Evolutionary conservation across 2,329 filamentous ascomycete species (phyloP).

Genomic region (Paecilomyces formosus): DNA sequence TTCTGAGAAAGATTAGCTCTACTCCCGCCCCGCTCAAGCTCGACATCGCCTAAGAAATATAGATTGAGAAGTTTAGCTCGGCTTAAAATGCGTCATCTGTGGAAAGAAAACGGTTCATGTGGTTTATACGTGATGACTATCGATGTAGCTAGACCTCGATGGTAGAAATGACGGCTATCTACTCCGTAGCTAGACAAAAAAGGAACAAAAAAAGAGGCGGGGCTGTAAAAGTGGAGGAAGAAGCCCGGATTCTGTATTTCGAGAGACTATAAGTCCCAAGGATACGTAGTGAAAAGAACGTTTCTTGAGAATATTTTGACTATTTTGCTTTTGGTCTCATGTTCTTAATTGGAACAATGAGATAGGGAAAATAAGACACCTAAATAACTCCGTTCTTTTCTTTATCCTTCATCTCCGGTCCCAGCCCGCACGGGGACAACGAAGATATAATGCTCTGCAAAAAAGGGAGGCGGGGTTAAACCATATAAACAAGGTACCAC

Average conservation of each 20-base stretch:
- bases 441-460: not conserved
- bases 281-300: not conserved
- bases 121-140: no score
- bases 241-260: not conserved
- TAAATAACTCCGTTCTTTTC: not conserved
- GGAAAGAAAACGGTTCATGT: no score
- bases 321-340: not conserved
- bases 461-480: not conserved
- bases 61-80: no score
- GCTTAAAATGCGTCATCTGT: no score
- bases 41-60: no score
- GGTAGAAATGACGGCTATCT: not conserved
- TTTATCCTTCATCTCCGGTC: not conserved
- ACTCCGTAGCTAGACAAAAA: not conserved
- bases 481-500: no score
- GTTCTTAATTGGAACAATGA: not conserved
- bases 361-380: not conserved
- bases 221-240: not conserved
- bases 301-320: not conserved
- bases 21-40: no score
- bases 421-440: not conserved
- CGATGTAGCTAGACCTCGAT: no score
- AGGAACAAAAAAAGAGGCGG: not conserved
- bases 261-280: not conserved
- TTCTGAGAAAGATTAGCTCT: no score